Conservation (phyloP, 305 asterid species). For the Salvia sclarea region DNA sequence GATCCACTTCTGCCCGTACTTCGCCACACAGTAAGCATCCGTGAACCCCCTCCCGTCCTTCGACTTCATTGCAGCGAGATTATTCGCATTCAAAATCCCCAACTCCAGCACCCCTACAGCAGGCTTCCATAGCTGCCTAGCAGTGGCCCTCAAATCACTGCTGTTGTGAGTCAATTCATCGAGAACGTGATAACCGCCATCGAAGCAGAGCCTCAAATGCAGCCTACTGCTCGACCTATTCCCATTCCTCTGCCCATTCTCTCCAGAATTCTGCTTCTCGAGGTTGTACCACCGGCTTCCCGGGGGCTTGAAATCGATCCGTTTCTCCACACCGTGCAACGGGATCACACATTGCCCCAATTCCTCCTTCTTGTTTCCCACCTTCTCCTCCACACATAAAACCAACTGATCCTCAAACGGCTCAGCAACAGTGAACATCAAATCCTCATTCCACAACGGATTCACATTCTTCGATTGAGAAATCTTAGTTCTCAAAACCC, state of each 20-base stretch:
- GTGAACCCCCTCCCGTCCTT: constrained; percentile 60
- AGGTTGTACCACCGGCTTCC: constrained; percentile 69
- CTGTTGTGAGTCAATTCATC: constrained; percentile 86
- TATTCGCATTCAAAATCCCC: constrained; percentile 75
- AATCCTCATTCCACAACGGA: constrained; percentile 87
- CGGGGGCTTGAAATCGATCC: constrained; percentile 64
- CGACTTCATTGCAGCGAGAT: constrained; percentile 62
- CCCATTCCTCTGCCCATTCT: constrained; percentile 50
- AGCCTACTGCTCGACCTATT: constrained; percentile 50
- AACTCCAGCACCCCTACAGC: constrained; percentile 76
- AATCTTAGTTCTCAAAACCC: constrained; percentile 54
- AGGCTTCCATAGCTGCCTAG: constrained; percentile 81
- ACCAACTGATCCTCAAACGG: constrained; percentile 77
- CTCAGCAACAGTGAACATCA: constrained; percentile 84
- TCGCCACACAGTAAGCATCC: constrained; percentile 89
- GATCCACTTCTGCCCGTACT: constrained; percentile 93
- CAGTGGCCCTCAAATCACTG: constrained; percentile 74
- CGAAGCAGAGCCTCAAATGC: constrained; percentile 72
- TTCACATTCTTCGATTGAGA: constrained; percentile 46
- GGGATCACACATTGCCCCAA: constrained; percentile 66
- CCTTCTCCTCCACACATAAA: constrained; percentile 62
- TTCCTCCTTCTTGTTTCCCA: constrained; percentile 63
- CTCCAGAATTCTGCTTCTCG: constrained; percentile 49
- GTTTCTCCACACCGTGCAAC: constrained; percentile 60
- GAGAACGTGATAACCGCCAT: constrained; percentile 95